Evolutionary conservation across 768 basidiomycete genomes (phyloP), one percentile per base, ranked within the genome.

Genomic region (Amanita jacksonii): DNA sequence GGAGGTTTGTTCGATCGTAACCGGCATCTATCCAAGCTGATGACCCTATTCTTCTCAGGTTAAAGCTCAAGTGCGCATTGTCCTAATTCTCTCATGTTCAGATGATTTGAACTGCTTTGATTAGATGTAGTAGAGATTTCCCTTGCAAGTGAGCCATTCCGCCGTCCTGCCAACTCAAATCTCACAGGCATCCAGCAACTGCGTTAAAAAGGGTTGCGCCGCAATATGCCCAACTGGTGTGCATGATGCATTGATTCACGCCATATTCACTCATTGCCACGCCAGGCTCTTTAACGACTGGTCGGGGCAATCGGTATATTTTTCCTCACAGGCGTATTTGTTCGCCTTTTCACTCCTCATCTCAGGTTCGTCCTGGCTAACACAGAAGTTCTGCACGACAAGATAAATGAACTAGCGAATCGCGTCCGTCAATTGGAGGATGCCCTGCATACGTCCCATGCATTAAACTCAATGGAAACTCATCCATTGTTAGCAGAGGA

Each of bases 401-500:
- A 81, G 60, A 83, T 83, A 36, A 70, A 69, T 34, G 51, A 68
- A 18, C 65, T 85, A 10, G 68, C 78, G 12, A 76, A 60, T 47
- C 75, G 81, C 35, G 77, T 83, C 31, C 72, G 79, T 40, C 68
- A 76, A 39, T 67, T 85, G n/a, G 81, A 85, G 56, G 79, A 82
- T 57, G 79, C 78, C 10, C 69, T 85, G 8, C 60, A 67, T 2
- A 63, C 72, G 36, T 67, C 75, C 4, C 76, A 83, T 54, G 50
- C 68, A 3, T 50, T 62, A 31, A 64, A 68, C 49, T 76, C 74
- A 1, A 56, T 51, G 37, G 70, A 73, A 25, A 57, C 62, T 0
- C 81, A 85, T 53, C 78, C 77, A 8, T 64, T 85, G 33, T 64
- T 85, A 16, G 62, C 64, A 16, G 72, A 79, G 4, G 77, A 82